phyloP scores from a whole-genome alignment of 441 rosid species.

The Populus trichocarpa region DNA sequence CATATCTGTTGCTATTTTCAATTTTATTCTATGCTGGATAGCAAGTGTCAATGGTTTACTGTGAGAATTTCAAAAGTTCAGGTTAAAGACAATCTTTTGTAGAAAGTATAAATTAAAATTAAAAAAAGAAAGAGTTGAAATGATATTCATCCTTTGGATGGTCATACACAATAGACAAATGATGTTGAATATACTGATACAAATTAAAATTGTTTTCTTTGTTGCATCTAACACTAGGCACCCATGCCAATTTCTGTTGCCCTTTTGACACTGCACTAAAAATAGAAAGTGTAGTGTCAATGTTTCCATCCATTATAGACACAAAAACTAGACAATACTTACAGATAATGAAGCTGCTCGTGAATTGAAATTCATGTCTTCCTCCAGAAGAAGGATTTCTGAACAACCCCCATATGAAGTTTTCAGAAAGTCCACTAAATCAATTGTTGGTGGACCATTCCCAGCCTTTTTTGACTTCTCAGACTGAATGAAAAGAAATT shows the following conservation, averaged over 20 bases:
- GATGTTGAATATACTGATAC: neutral
- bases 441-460: constrained; percentile 58
- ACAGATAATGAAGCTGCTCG: constrained; percentile 81
- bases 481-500: constrained; percentile 41
- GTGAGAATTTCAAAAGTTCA: neutral
- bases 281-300: neutral
- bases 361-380: constrained; percentile 82
- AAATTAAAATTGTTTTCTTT: neutral
- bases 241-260: neutral
- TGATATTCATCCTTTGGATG: neutral
- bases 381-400: constrained; percentile 67
- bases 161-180: neutral
- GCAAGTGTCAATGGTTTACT: neutral
- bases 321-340: constrained; percentile 24
- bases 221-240: neutral
- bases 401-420: constrained; percentile 46
- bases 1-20: neutral
- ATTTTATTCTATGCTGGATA: neutral
- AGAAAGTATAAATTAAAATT: neutral
- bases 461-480: constrained; percentile 92
- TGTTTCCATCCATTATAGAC: neutral
- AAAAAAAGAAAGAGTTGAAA: neutral
- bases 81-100: neutral
- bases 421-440: constrained; percentile 58
- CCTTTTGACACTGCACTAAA: neutral